These are phyloP conservation scores for Haematococcus lacustris DNA, from an alignment of 139 green algal species.

Conservation along the genomic window DNA sequence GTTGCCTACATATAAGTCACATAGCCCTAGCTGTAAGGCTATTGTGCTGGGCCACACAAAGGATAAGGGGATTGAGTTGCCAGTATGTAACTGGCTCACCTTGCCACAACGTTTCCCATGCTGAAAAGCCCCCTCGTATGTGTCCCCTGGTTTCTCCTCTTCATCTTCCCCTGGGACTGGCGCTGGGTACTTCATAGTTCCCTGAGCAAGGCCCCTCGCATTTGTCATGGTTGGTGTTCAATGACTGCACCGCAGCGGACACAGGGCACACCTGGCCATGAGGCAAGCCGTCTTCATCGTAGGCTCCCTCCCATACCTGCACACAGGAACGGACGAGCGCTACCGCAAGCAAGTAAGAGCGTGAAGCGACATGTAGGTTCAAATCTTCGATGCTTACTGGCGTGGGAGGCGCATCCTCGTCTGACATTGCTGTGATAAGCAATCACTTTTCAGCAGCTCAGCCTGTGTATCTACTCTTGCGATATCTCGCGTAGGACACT, in stretches of 20 bases:
- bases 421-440: too few relatives aligned
- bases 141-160: conserved; percentile 47
- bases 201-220: conserved; percentile 11
- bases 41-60: not conserved
- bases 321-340: too few relatives aligned
- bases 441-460: too few relatives aligned
- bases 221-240: not conserved
- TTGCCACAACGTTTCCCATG: conserved; percentile 35
- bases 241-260: too few relatives aligned
- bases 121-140: conserved; percentile 38
- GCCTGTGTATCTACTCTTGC: too few relatives aligned
- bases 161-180: conserved; percentile 40
- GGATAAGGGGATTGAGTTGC: not conserved
- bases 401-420: too few relatives aligned
- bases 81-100: conserved; percentile 3
- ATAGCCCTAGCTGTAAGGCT: not conserved
- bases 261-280: conserved; percentile 28
- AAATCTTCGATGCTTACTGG: too few relatives aligned
- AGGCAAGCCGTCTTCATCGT: conserved; percentile 45
- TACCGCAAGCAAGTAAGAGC: too few relatives aligned
- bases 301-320: conserved; percentile 42
- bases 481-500: too few relatives aligned
- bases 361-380: too few relatives aligned
- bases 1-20: not conserved
- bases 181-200: conserved; percentile 36